Percentiles rank a stretch among this genome's conserved stretches.
Conservation (phyloP, 2,329 filamentous ascomycete genomes). For the Geoglossum cookeanum region DNA sequence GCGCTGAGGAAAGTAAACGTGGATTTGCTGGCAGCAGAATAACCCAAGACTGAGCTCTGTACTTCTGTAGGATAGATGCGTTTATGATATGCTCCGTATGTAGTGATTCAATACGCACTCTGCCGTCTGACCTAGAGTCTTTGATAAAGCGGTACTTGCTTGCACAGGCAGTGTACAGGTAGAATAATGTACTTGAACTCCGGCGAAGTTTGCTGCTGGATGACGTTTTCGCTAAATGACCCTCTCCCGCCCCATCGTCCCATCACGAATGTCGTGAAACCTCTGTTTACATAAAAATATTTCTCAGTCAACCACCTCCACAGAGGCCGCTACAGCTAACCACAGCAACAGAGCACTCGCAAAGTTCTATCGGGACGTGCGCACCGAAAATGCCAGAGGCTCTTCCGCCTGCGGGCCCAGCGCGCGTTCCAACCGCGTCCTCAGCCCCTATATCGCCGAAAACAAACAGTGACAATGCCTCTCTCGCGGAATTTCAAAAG, state of each 20-base stretch:
- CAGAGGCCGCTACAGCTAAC: not conserved
- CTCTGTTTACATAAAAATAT: not conserved
- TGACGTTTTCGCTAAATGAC: not conserved
- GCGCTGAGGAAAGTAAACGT: conserved; percentile 66
- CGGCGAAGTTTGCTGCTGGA: no score
- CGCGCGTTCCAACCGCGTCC: not conserved
- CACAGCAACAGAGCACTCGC: not conserved
- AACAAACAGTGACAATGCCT: conserved; percentile 19
- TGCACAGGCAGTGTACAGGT: no score
- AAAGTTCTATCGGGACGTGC: not conserved
- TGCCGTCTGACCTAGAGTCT: no score
- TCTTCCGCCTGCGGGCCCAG: not conserved
- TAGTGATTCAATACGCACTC: not conserved
- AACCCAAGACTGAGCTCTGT: not conserved
- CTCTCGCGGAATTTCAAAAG: conserved; percentile 17
- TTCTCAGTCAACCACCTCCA: not conserved
- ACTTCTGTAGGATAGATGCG: not conserved
- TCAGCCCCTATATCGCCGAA: conserved; percentile 2
- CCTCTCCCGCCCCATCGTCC: not conserved
- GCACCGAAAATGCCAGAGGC: not conserved
- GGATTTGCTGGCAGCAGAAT: conserved; percentile 34
- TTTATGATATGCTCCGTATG: not conserved
- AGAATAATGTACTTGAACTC: no score
- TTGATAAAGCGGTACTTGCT: no score
- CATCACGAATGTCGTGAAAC: not conserved